A percentile compares a stretch with the other conserved stretches of the same genome.
Conservation (phyloP, 805 yeast species). For the Starmerella cellae region DNA sequence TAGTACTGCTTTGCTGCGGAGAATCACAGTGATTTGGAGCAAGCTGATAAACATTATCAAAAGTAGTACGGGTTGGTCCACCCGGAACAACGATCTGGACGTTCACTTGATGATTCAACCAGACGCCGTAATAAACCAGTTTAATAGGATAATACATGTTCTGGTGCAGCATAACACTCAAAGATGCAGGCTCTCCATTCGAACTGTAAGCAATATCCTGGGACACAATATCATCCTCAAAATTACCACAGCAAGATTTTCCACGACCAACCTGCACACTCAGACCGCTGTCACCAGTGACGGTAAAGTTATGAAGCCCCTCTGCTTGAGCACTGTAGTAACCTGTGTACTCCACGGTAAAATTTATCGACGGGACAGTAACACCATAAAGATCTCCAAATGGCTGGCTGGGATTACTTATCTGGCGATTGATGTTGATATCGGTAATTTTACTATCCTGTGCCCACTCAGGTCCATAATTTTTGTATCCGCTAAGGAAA, state of each 20-base stretch:
- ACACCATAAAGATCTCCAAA: neutral
- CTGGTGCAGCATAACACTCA: neutral
- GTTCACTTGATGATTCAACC: no score
- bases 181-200: neutral
- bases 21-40: no score
- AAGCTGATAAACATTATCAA: neutral
- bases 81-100: no score
- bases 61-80: no score
- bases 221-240: neutral
- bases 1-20: no score
- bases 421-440: no score
- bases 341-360: neutral
- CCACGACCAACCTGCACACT: constrained; percentile 5
- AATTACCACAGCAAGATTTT: constrained; percentile 3
- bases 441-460: no score
- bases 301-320: neutral
- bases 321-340: neutral
- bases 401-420: no score
- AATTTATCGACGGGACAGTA: neutral
- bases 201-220: neutral
- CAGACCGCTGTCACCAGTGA: neutral
- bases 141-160: constrained; percentile 5
- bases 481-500: no score
- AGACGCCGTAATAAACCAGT: neutral
- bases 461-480: no score